Conservation (phyloP, 305 asterid genomes). For the Lippia alba region DNA sequence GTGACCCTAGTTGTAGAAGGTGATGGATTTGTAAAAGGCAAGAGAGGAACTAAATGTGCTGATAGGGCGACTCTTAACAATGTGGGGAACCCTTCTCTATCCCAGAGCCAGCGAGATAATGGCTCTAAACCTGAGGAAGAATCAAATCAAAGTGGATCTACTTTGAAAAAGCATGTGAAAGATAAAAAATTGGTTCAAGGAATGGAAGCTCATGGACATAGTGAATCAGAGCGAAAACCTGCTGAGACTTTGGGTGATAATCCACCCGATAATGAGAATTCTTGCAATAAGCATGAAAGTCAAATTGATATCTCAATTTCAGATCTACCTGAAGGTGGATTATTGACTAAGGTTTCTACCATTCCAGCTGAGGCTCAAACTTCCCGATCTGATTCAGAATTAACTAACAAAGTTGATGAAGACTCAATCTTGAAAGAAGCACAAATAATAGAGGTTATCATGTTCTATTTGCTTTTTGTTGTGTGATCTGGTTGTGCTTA, state of each 20-base stretch:
- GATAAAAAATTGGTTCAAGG: slow-evolving; percentile 29
- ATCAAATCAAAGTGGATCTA: slow-evolving; percentile 43
- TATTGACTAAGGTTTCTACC: slow-evolving; percentile 30
- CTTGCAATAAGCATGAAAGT: slow-evolving; percentile 33
- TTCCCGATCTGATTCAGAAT: slow-evolving; percentile 42
- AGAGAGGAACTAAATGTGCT: slow-evolving; percentile 51
- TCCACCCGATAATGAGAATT: slow-evolving; percentile 37
- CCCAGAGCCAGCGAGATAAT: slow-evolving; percentile 48
- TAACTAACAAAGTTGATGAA: slow-evolving; percentile 63
- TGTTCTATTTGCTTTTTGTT: slow-evolving; percentile 31
- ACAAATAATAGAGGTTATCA: slow-evolving; percentile 76
- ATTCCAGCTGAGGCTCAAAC: slow-evolving; percentile 42
- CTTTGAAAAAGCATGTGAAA: slow-evolving; percentile 43
- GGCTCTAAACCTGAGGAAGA: slow-evolving; percentile 49
- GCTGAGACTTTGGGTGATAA: slow-evolving; percentile 36
- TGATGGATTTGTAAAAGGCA: slow-evolving; percentile 40
- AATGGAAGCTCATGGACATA: slow-evolving; percentile 41
- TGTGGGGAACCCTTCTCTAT: slow-evolving; percentile 44
- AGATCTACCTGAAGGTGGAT: slow-evolving; percentile 44
- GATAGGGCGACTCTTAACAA: slow-evolving; percentile 41
- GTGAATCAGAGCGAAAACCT: slow-evolving; percentile 42
- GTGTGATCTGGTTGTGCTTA: slow-evolving; percentile 21
- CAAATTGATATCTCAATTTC: slow-evolving; percentile 33
- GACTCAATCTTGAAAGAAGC: slow-evolving; percentile 93
- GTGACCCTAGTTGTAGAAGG: slow-evolving; percentile 45